phyloP scores from a whole-genome alignment of 768 basidiomycete species.

The Suillus subaureus region DNA sequence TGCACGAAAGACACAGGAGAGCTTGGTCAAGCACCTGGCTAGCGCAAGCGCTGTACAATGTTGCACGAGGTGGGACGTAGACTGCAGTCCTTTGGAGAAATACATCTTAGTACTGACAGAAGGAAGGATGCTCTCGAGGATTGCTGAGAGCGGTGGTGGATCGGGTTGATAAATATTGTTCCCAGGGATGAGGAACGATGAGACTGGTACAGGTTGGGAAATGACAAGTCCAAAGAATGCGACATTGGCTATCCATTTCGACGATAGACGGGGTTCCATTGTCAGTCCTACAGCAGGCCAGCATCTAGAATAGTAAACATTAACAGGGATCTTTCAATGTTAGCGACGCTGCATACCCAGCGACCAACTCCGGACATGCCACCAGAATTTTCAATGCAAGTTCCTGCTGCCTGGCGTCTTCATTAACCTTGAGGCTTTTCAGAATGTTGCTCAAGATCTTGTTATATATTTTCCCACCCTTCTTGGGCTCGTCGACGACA shows the following conservation, averaged over 20 bases:
- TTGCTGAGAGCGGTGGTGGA: constrained; percentile 70
- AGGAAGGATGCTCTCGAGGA: constrained; percentile 83
- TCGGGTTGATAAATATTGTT: constrained; percentile 58
- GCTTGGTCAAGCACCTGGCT: constrained; percentile 75
- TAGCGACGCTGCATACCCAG: constrained; percentile 52
- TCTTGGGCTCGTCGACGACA: constrained; percentile 38
- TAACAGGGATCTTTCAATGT: constrained; percentile 1
- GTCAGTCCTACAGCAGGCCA: constrained; percentile 72
- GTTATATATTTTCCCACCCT: constrained; percentile 67
- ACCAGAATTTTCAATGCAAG: constrained; percentile 78
- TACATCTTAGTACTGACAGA: constrained; percentile 66
- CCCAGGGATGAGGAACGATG: constrained; percentile 59
- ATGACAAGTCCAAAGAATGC: constrained; percentile 80
- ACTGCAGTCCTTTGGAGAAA: constrained; percentile 82
- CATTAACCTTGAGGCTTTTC: constrained; percentile 80
- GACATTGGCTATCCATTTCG: constrained; percentile 91
- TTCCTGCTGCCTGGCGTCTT: constrained; percentile 84
- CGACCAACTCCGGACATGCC: constrained; percentile 85
- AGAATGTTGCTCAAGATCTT: constrained; percentile 80
- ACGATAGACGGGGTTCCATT: constrained; percentile 83
- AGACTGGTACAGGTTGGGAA: constrained; percentile 69
- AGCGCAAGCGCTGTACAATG: constrained; percentile 83
- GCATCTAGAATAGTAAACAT: constrained; percentile 49
- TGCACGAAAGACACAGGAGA: constrained; percentile 49
- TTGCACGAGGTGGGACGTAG: constrained; percentile 73